Evolutionary conservation across 805 yeast species (phyloP), one percentile per base, ranked within the genome.

Genomic region (Ogataea trehalophila): DNA sequence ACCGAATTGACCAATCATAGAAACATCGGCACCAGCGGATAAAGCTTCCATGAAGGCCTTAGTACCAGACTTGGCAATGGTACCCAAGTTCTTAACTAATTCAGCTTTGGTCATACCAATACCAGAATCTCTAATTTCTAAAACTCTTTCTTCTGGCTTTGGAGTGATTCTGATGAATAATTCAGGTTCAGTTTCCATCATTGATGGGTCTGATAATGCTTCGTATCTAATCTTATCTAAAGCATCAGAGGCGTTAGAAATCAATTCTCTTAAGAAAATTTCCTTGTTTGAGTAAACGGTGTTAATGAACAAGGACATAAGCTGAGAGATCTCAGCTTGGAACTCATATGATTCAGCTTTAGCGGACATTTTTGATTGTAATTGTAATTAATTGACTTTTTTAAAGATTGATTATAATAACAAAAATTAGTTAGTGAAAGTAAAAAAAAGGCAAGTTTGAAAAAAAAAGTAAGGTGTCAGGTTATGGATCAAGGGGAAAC

Each of bases 1-100:
- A 90, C 99, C 99, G 79, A 94, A 94, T 79, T 94, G 99, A 82
- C 99, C 99, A 77, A 94, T 94, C 99, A 94, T 94, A 57, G 98
- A 91, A 55, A 94, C 97, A 73, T 94, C 99, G 53, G 99, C 99
- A 77, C 99, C 99, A 57, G 97, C 98, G 58, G 96, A 85, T 59
- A 95, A 80, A 59, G 99, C 99, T 78, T 94, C 99, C 99, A 94
- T 94, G 74, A 94, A 94, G 62, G 96, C 89, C 79, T 94, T 94
- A 63, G 99, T 94, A 77, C 99, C 99, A 59, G 99, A 94, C 78
- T 94, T 94, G 69, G 99, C 99, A 70, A 94, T 94, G 59, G 98
- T 94, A 85, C 99, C 99, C 74, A 94, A 87, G 80, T 94, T 94
- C 85, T 95, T 94, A 67, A 94, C 92, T 70, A 94, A 80, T 70